Percentiles rank a stretch among this genome's conserved stretches.
Evolutionary conservation across 2,329 filamentous ascomycete species (phyloP).

Genomic region (Talaromyces atroroseus): DNA sequence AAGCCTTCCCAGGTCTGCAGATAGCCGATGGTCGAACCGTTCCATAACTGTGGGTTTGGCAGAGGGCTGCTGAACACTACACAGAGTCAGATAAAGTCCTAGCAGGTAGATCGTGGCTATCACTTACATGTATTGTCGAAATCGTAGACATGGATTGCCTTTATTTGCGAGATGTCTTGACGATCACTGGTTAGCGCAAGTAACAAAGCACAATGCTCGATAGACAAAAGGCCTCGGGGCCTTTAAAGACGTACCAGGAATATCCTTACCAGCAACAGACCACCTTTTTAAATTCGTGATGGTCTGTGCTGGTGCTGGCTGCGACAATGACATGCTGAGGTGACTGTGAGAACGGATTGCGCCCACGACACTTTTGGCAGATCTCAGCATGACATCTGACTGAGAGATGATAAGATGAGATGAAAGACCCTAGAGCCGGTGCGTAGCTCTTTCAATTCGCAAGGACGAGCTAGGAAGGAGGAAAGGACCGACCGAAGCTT

Average conservation of each 20-base stretch:
- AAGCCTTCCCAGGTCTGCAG: constrained; percentile 72
- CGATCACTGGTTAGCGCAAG: constrained; percentile 1
- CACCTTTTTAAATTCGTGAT: constrained; percentile 74
- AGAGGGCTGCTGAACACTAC: constrained; percentile 85
- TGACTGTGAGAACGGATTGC: constrained; percentile 16
- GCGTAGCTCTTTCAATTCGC: not conserved
- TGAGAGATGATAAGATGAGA: not conserved
- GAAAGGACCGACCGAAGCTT: not conserved
- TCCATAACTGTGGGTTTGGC: constrained; percentile 86
- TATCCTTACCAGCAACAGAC: constrained; percentile 69
- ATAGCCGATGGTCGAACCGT: constrained; percentile 66
- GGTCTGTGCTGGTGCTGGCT: constrained; percentile 42
- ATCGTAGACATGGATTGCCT: constrained; percentile 85
- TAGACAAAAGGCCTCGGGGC: not conserved
- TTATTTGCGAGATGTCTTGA: constrained; percentile 61
- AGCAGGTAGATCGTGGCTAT: constrained; percentile 24
- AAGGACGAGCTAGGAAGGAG: constrained; percentile 2
- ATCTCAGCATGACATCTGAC: constrained; percentile 24
- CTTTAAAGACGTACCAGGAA: constrained; percentile 53
- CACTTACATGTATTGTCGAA: constrained; percentile 84
- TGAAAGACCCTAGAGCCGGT: not conserved
- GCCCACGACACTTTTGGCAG: constrained; percentile 32
- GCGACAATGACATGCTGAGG: constrained; percentile 21
- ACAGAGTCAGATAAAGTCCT: not conserved
- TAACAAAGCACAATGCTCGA: not conserved